These are phyloP conservation scores for Graphilbum sp. DNA, from an alignment of 2,329 filamentous ascomycete genomes.

Conservation along the genomic window DNA sequence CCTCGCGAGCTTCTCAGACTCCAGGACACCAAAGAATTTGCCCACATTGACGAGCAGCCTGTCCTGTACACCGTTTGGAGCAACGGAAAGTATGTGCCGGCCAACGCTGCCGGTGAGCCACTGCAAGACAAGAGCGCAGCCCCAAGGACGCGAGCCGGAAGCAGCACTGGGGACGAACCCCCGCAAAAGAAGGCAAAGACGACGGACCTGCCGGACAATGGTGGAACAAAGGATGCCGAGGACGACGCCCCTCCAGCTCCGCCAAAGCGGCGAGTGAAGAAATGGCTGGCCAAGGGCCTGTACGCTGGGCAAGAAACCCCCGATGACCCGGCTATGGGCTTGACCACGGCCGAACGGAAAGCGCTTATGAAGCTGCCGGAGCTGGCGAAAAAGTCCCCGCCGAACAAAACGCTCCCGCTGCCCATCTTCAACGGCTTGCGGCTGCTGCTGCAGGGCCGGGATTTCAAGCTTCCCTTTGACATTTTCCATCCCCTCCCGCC, in stretches of 20 bases:
- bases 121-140: constrained; percentile 13
- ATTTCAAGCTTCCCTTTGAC: constrained; percentile 83
- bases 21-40: constrained; percentile 46
- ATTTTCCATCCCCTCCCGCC: constrained; percentile 75
- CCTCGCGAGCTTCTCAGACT: constrained; percentile 40
- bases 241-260: constrained; percentile 13
- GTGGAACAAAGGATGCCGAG: constrained; percentile 10
- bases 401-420: constrained; percentile 47
- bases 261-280: constrained; percentile 38
- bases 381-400: constrained; percentile 26
- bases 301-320: constrained; percentile 65
- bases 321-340: constrained; percentile 27
- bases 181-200: constrained; percentile 10
- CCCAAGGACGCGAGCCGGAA: constrained; percentile 3
- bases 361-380: constrained; percentile 29
- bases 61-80: constrained; percentile 45
- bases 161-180: constrained; percentile 13
- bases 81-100: constrained; percentile 42
- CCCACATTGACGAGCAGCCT: constrained; percentile 39
- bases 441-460: constrained; percentile 52
- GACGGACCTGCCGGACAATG: constrained; percentile 7
- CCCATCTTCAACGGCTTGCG: constrained; percentile 67
- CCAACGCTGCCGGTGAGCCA: constrained; percentile 20
- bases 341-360: constrained; percentile 36
- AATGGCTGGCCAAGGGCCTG: constrained; percentile 67